Evolutionary conservation across 176 grass and related monocot species (phyloP), one percentile per base, ranked within the genome.

Genomic region (Elaeis guineensis): DNA sequence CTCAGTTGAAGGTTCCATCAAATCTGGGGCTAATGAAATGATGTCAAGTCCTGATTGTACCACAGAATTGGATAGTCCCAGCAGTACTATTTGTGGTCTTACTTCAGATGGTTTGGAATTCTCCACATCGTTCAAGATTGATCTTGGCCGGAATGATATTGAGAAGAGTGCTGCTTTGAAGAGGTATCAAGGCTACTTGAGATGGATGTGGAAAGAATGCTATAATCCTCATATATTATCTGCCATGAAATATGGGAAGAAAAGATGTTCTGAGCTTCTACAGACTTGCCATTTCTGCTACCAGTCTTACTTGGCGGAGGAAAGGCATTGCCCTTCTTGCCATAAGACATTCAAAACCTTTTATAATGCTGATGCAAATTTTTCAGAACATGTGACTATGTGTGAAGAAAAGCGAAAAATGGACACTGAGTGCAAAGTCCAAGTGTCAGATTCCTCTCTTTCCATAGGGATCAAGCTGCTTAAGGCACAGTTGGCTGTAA

Each of bases 141-240:
- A 89, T 58, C 66, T 92, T 63, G 87, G 81, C 22, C 55, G 72
- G 21, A 89, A 79, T 29, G 76, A 91, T 52, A 21, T 52, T 6
- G 93, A 97, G 75, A 97, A 75, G 67, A 50, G 25, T 67, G 72
- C 82, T 63, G 80, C 87, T 70, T 75, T 78, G 1, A 76, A 80
- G 75, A 90, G 87, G 70, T 80, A 78, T 7, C 35, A 77, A 28
- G 67, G 66, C 16, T 97, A 83, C 54, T 44, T 97, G 62, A 85
- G 77, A 67, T 97, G 87, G 87, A 77, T 97, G 78, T 92, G 84
- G 86, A 86, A 49, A 57, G 84, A 97, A 55, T 81, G 84, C 62
- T 76, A 64, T 32, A 73, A 75, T 72, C 60, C 71, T 50, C 58
- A 49, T 65, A 59, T 50, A 18, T 80, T 79, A 35, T 61, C 63